Percentiles rank a stretch among this genome's conserved stretches.
phyloP scores from a whole-genome alignment of 2,329 filamentous ascomycete genomes.

The Elsinoe ampelina region DNA sequence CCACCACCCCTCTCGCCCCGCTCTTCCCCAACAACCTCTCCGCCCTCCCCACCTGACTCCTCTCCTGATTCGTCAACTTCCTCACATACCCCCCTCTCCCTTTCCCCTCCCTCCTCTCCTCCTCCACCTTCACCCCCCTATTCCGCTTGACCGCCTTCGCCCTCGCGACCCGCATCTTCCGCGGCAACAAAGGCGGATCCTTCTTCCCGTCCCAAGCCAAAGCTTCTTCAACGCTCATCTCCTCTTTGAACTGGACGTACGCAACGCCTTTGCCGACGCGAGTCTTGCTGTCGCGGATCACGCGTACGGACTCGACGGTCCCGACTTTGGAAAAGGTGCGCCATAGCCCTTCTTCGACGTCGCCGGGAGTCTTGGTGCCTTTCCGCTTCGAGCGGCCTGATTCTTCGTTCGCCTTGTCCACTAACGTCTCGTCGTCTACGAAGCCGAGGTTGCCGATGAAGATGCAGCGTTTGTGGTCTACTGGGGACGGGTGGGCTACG shows the following conservation, averaged over 20 bases:
- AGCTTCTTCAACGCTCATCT: constrained; percentile 82
- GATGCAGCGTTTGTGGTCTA: constrained; percentile 80
- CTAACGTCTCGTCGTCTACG: constrained; percentile 76
- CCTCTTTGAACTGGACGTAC: constrained; percentile 92
- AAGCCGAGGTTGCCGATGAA: constrained; percentile 97
- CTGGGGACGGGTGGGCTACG: constrained; percentile 73
- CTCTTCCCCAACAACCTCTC: constrained; percentile 64
- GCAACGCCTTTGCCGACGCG: constrained; percentile 94
- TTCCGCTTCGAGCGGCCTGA: constrained; percentile 53
- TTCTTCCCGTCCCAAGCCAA: constrained; percentile 82
- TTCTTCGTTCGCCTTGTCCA: constrained; percentile 52
- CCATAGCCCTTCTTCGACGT: constrained; percentile 91
- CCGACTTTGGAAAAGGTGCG: constrained; percentile 67
- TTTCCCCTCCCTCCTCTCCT: constrained; percentile 20
- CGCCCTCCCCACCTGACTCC: constrained; percentile 63
- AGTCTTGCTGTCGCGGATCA: constrained; percentile 80
- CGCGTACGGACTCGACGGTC: constrained; percentile 84
- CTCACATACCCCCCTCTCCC: constrained; percentile 50
- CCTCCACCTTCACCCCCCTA: constrained; percentile 24
- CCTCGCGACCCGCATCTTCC: constrained; percentile 73
- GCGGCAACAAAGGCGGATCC: constrained; percentile 87
- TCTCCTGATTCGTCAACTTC: constrained; percentile 60
- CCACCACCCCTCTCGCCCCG: constrained; percentile 36
- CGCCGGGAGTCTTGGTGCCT: constrained; percentile 63
- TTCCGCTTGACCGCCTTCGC: constrained; percentile 61